Percentiles rank a stretch among this genome's conserved stretches.
Evolutionary conservation across 257 asterid genomes (phyloP).

Genomic region (Fraxinus pennsylvanica): DNA sequence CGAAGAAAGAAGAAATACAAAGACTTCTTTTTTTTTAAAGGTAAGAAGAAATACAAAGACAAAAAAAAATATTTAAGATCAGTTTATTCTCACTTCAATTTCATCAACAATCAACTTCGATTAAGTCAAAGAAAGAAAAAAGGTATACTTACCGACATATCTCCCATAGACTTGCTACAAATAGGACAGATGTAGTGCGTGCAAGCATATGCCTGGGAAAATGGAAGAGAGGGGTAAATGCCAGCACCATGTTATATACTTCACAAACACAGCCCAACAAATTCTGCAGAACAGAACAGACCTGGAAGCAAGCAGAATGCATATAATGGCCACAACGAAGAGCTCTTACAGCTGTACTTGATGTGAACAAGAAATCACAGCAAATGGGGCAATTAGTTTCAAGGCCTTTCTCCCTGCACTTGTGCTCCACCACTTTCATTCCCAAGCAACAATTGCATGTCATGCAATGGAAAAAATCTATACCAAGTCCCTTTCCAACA

Average conservation of each 20-base stretch:
- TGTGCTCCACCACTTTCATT: constrained; percentile 74
- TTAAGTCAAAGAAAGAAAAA: not conserved
- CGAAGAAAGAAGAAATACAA: not conserved
- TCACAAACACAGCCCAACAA: not conserved
- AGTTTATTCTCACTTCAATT: not conserved
- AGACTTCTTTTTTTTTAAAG: not conserved
- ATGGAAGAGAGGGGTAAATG: constrained; percentile 18
- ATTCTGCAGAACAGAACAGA: constrained; percentile 25
- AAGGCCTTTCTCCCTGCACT: constrained; percentile 93
- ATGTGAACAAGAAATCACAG: constrained; percentile 89
- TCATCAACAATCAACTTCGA: not conserved
- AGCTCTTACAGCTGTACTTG: constrained; percentile 83
- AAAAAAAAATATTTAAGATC: not conserved
- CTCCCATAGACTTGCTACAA: constrained; percentile 99
- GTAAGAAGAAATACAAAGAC: not conserved
- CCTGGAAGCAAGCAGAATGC: constrained; percentile 99
- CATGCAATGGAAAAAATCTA: constrained; percentile 95
- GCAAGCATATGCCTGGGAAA: constrained; percentile 83
- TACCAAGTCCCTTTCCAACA: constrained; percentile 88
- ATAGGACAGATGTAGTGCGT: constrained; percentile 92
- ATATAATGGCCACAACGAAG: constrained; percentile 98
- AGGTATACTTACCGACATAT: constrained; percentile 82
- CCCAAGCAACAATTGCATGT: constrained; percentile 93
- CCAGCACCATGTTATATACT: constrained; percentile 1
- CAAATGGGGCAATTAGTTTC: constrained; percentile 97